Conservation (phyloP, 139 green algal species). For the Auxenochlorella pyrenoidosa region DNA sequence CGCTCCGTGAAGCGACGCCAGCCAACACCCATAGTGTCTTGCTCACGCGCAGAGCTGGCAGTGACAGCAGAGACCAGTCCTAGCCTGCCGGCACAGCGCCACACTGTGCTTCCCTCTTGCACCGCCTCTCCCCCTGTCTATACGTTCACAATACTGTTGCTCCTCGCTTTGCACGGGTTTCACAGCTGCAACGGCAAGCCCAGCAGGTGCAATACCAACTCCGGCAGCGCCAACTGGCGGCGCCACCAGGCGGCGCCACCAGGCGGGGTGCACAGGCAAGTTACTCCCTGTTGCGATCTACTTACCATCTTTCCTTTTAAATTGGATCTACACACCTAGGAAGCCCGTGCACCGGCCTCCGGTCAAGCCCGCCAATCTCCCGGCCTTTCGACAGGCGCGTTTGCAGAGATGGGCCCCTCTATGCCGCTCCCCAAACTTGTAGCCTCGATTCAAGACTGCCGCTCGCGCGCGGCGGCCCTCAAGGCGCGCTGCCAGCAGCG, state of each 20-base stretch:
- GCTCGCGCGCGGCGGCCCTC: neutral
- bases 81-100: neutral
- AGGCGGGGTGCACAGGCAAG: no score
- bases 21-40: constrained; percentile 42
- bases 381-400: neutral
- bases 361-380: neutral
- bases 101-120: no score
- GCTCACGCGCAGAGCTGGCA: neutral
- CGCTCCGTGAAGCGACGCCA: constrained; percentile 44
- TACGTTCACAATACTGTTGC: no score
- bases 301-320: neutral
- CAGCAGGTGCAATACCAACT: no score
- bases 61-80: neutral
- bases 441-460: neutral
- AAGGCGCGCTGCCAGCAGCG: neutral
- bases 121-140: no score
- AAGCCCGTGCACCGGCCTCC: neutral
- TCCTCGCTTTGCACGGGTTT: neutral
- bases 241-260: no score
- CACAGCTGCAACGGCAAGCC: neutral
- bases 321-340: neutral
- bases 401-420: neutral
- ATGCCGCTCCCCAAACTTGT: neutral
- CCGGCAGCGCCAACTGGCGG: no score
- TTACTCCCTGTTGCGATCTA: no score